Base-by-base conservation (phyloP, 2,329 filamentous ascomycete species). In the Colletotrichum echinochloae region DNA sequence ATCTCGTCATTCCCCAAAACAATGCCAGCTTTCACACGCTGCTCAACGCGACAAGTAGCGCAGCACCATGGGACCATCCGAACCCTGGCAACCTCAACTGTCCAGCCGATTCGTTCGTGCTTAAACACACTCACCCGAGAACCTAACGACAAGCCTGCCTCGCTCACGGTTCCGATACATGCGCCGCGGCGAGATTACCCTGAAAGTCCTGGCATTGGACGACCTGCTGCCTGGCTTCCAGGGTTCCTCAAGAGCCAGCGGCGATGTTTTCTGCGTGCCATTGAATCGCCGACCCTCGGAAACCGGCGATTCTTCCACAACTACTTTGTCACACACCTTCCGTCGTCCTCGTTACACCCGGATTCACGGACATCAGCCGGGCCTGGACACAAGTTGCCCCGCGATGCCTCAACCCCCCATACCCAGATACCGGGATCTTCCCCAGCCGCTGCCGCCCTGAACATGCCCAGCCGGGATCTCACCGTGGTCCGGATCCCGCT, bases 241-340 rank as follows among this genome's bases (percentile, higher is more conserved):
- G 49, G 28, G 16, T n/a, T 28, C 6, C 12, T 28, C 28, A 20
- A 49, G 26, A 48, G 30, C 33, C 35, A 41, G n/a, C 46, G 44
- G 33, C 37, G 35, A 39, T n/a, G 18, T 20, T 28, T 33, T 6
- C n/a, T 57, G 14, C 33, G 35, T 35, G 37, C 16, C 14, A 14
- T 6, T 16, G 26, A 37, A 33, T 5, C 16, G 4, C 28, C 26
- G 16, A 51, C 37, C 37, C 33, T 46, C 5, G 37, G 44, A 23
- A 54, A 57, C 41, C 83, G 82, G 62, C 87, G 88, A 57, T 80
- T 81, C 73, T 98, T 98, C 81, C 94, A 98, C 83, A 94, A 97
- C 76, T 98, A 99, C 84, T 99, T 99, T 81, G 94, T 98, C 70
- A 97, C 96, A 11, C 94, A 98, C 80, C 88, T 99, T 1, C 95